A percentile compares a stretch with the other conserved stretches of the same genome.
These are phyloP conservation scores for Arabidopsis hybrid DNA, from an alignment of 441 rosid species.

Conservation along the genomic window DNA sequence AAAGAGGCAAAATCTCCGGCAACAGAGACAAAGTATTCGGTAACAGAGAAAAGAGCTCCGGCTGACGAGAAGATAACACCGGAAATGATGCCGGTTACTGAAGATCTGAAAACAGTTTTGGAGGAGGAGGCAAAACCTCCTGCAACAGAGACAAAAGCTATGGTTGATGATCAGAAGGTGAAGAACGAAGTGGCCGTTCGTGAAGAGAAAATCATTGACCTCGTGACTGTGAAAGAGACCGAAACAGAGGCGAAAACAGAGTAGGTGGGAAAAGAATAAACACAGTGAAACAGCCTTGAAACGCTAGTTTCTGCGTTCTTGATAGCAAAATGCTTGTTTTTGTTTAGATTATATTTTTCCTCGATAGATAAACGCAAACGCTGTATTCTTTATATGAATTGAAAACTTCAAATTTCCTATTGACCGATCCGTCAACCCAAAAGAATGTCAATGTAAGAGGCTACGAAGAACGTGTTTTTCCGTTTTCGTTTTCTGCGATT, in stretches of 20 bases:
- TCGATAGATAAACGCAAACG: background rate
- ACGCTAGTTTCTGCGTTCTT: constrained; percentile 12
- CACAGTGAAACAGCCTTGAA: constrained; percentile 12
- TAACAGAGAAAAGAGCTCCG: background rate
- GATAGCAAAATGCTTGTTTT: constrained; percentile 1
- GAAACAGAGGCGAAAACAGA: constrained; percentile 25
- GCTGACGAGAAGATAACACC: constrained; percentile 13
- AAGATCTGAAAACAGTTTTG: constrained; percentile 24
- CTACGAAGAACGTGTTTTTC: too few species aligned
- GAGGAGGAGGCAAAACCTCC: background rate
- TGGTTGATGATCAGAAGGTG: constrained; percentile 12
- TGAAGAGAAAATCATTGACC: constrained; percentile 15
- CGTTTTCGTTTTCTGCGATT: background rate
- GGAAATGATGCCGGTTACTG: background rate
- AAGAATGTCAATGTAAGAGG: too few species aligned
- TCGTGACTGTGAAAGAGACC: constrained; percentile 18
- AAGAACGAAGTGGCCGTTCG: constrained; percentile 2
- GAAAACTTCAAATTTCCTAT: background rate
- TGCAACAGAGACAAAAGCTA: background rate
- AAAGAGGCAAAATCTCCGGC: background rate
- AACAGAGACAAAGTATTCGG: background rate
- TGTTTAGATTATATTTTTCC: constrained; percentile 15
- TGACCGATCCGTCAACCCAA: background rate
- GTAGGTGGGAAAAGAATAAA: constrained; percentile 11
- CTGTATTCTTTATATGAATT: background rate